Conservation (phyloP, 78 protist genomes). For the slime mould (Dictyostelium discoideum) region DNA sequence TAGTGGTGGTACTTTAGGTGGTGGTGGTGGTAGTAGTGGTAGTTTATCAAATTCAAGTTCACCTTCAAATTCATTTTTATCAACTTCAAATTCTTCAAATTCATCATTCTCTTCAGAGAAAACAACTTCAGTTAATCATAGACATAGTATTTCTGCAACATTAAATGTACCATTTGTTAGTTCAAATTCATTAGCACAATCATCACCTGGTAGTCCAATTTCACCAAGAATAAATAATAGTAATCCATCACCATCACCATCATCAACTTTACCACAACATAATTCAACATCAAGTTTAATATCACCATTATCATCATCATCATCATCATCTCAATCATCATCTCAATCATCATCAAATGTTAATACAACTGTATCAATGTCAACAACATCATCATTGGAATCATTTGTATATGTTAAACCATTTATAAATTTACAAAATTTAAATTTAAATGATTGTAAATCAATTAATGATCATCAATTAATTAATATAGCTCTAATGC, state of each 20-base stretch:
- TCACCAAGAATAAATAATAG: not conserved
- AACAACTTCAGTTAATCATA: not conserved
- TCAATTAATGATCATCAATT: conserved; percentile 49
- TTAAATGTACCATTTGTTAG: not conserved
- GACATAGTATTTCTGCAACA: conserved; percentile 9
- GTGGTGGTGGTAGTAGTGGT: not conserved
- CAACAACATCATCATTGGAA: not conserved
- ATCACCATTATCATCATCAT: not conserved
- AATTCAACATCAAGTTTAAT: not conserved
- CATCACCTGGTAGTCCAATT: not conserved
- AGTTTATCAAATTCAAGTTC: not conserved
- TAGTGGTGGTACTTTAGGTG: not conserved
- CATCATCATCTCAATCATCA: not conserved
- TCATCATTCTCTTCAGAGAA: not conserved
- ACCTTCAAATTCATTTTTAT: not conserved
- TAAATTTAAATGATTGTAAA: conserved; percentile 55
- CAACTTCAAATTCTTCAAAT: not conserved
- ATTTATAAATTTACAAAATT: conserved; percentile 33
- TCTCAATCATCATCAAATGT: not conserved
- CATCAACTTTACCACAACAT: not conserved
- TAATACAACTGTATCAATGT: not conserved
- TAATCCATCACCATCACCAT: not conserved
- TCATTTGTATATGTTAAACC: not conserved
- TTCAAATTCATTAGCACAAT: not conserved
- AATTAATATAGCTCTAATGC: conserved; percentile 41